Conservation (phyloP, 2,329 filamentous ascomycete genomes). For the Diplodia seriata region DNA sequence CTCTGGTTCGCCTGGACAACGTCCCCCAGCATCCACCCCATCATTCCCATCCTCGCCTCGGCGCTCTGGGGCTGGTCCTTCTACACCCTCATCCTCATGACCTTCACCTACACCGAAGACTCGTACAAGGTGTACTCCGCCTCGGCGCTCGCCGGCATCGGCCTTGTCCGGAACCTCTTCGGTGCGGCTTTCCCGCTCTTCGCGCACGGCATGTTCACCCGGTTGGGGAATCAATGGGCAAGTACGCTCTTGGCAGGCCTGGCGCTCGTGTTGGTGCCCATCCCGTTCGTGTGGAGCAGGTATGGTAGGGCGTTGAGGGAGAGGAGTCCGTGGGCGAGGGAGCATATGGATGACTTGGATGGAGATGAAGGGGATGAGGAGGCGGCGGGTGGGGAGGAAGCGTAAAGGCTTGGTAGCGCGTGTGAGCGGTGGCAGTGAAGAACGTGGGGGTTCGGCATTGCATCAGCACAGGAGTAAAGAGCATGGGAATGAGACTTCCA, state of each 20-base stretch:
- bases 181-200: slow-evolving; percentile 46
- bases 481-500: background rate
- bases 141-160: slow-evolving; percentile 52
- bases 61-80: slow-evolving; percentile 60
- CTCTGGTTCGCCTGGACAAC: slow-evolving; percentile 35
- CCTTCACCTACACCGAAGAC: slow-evolving; percentile 58
- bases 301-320: slow-evolving; percentile 46
- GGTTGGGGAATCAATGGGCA: slow-evolving; percentile 43
- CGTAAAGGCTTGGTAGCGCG: background rate
- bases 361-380: slow-evolving; percentile 7
- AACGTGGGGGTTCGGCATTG: too few relatives aligned
- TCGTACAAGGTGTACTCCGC: slow-evolving; percentile 56
- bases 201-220: slow-evolving; percentile 43
- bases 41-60: slow-evolving; percentile 59
- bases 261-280: slow-evolving; percentile 42
- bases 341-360: slow-evolving; percentile 44
- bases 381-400: slow-evolving; percentile 1
- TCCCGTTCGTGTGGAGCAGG: slow-evolving; percentile 45
- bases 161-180: slow-evolving; percentile 48
- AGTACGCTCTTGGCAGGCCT: slow-evolving; percentile 42
- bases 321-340: slow-evolving; percentile 49
- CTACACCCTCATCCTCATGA: slow-evolving; percentile 59
- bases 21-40: slow-evolving; percentile 38
- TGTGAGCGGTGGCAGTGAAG: too few relatives aligned
- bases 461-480: background rate